Evolutionary conservation across 768 basidiomycete species (phyloP).

Genomic region (Tremella fuciformis): DNA sequence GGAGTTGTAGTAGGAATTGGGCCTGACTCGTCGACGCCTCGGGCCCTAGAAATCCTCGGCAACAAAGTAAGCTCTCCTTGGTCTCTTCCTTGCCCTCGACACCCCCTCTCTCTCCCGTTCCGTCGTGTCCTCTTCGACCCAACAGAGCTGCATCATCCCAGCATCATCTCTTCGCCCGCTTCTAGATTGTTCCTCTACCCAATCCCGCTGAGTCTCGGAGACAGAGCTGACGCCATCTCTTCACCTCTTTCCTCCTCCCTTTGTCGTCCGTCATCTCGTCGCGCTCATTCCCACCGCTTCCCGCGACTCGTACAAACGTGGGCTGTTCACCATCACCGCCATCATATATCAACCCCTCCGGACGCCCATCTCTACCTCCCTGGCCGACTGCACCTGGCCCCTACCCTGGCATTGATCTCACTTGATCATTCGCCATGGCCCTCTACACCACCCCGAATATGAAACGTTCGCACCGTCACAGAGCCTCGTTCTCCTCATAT

Average conservation of each 20-base stretch:
- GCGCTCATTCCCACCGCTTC: not conserved
- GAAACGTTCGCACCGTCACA: not conserved
- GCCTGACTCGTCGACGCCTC: no score
- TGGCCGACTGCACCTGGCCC: no score
- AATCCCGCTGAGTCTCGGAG: no score
- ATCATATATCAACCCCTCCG: constrained; percentile 4
- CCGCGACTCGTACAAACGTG: not conserved
- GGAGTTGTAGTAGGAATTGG: no score
- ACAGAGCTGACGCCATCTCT: constrained; percentile 1
- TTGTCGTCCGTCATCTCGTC: not conserved
- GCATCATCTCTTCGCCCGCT: no score
- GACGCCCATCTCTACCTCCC: not conserved
- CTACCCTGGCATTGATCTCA: not conserved
- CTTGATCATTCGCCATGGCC: constrained; percentile 8
- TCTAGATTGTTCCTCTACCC: no score
- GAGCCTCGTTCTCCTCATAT: constrained; percentile 25
- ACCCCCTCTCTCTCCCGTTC: no score
- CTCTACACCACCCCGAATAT: not conserved
- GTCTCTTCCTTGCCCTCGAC: no score
- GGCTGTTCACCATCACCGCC: not conserved
- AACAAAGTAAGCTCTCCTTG: no score
- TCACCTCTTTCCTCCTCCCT: constrained; percentile 1
- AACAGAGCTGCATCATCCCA: no score
- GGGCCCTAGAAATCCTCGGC: no score
- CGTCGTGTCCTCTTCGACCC: no score